Evolutionary conservation across 257 asterid genomes (phyloP), one percentile per base, ranked within the genome.

Genomic region (Gardenia jasminoides): DNA sequence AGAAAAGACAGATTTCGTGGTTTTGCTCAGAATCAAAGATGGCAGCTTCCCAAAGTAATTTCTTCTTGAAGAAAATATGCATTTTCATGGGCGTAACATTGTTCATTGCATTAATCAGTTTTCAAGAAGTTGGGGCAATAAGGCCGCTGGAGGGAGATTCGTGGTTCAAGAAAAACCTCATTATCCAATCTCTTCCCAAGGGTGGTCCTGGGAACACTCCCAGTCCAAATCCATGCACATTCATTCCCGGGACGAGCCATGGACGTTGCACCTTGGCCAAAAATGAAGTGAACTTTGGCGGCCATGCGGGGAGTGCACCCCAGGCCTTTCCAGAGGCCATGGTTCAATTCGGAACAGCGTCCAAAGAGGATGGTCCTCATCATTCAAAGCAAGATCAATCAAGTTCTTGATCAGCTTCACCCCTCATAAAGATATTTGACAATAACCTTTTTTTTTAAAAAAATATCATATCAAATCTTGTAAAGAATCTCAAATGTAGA

Each of bases 211-310:
- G 69, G 19, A 84, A 81, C 0, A 43, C 86, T 24, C 86, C 91
- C 7, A 33, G 80, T 33, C 67, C 79, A 59, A 91, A 80, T 75
- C 88, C 96, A 33, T 91, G 96, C 85, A 88, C 96, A 12, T 83
- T 83, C 66, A 84, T 89, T 69, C 94, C 92, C 10, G 88, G 89
- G 1, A 52, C 15, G 6, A 80, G 83, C 72, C 83, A 48, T 10
- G 88, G 93, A n/a, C 91, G 90, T 1, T 88, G 92, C 74, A 76
- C 87, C 2, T 47, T 90, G 70, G 90, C 84, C 15, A 47, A 67
- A 26, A 39, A 75, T 20, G 83, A 81, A 62, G 84, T 12, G 7
- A 61, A 76, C 11, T 58, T n/a, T 46, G 79, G 56, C 61, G 84
- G 54, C 56, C 62, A 43, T 54, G 28, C 36, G 76, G 36, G 36